These are phyloP conservation scores for Lepidium sativum DNA, from an alignment of 345 rosid species.

Conservation along the genomic window DNA sequence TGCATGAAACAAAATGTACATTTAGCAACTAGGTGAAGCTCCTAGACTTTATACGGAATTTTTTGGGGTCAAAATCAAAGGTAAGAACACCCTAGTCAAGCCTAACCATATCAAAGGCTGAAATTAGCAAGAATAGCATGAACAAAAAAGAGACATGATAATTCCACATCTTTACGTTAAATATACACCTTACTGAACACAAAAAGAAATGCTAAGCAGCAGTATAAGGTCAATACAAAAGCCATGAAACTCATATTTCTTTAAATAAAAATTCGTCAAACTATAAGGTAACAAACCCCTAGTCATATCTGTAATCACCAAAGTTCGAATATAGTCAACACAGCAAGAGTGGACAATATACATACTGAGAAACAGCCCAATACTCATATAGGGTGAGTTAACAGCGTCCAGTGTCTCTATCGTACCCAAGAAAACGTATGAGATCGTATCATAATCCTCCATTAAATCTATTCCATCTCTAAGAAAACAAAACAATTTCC, in stretches of 20 bases:
- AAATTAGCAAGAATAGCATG: neutral
- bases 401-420: neutral
- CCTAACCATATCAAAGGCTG: neutral
- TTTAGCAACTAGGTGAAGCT: neutral
- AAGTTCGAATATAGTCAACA: neutral
- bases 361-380: neutral
- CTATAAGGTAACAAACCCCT: neutral
- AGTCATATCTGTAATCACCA: neutral
- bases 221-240: neutral
- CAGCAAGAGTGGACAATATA: neutral
- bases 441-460: neutral
- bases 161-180: neutral
- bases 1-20: slow-evolving; percentile 20
- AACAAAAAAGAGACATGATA: neutral
- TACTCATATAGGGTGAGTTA: neutral
- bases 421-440: neutral
- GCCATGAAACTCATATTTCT: neutral
- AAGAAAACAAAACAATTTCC: neutral
- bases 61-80: neutral
- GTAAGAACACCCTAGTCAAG: neutral
- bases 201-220: neutral
- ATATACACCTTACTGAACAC: neutral
- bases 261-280: neutral
- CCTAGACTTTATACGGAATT: neutral
- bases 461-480: neutral